Evolutionary conservation across 495 filamentous ascomycete species (phyloP), one percentile per base, ranked within the genome.

Genomic region (Penicillium arizonense): DNA sequence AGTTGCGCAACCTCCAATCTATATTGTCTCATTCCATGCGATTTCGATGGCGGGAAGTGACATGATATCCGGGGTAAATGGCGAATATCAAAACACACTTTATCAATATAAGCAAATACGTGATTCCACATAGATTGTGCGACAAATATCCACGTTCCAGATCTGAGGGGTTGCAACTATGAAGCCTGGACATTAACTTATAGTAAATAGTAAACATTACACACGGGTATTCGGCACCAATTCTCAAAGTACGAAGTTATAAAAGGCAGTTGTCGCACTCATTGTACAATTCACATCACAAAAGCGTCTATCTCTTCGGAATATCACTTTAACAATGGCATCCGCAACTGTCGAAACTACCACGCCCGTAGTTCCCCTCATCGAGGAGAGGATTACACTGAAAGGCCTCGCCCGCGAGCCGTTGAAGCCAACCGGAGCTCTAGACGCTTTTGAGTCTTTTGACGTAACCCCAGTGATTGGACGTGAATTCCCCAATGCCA

Each of bases 391-490:
- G 18, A 37, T 55, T 23, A 24, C 53, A 1, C 21, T 53, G 13
- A 53, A 61, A 40, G 57, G 35, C n/a, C 34, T 46, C 26, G 50
- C 59, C 40, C 53, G 56, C 20, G 54, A 58, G 35, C 82, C 85
- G 0, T 60, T 87, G 21, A 62, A 76, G 61, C 67, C 74, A 13
- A 78, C 71, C 0, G 82, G 82, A 4, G 70, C 73, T 0, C 72
- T 88, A 0, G 78, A 87, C 33, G 49, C 76, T 12, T 85, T 80
- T 59, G 69, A 85, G 36, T 75, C 74, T 11, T 82, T 85, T 46
- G 86, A 89, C 24, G 73, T 83, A 2, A 90, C 87, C 3, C 85
- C 86, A 1, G 64, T 84, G 7, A 87, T 90, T 58, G 87, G 87
- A 14, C 73, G 74, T 2, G 87, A 90, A 60, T 90, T 78, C 50